These are phyloP conservation scores for Amanita pseudoporphyria DNA, from an alignment of 768 basidiomycete species.

Conservation along the genomic window DNA sequence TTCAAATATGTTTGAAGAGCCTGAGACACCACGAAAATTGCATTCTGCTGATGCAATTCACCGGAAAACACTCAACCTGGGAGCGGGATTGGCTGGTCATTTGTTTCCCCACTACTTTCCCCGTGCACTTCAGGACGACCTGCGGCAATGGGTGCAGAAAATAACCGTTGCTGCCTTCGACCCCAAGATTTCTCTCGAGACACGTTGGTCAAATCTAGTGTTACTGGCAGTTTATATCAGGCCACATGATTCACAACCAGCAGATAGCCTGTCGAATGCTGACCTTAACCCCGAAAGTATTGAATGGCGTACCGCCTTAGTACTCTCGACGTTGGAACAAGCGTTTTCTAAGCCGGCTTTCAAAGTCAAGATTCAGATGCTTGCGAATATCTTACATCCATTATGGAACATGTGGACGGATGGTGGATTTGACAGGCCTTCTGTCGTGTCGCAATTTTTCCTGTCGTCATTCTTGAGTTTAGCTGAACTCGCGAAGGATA, in stretches of 20 bases:
- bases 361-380: conserved; percentile 14
- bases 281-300: conserved; percentile 2
- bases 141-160: conserved; percentile 19
- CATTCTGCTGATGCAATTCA: neutral
- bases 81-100: conserved; percentile 14
- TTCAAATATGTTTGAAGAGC: neutral
- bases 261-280: neutral
- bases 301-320: conserved; percentile 34
- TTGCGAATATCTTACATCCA: conserved; percentile 20
- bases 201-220: conserved; percentile 34
- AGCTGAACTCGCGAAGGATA: conserved; percentile 29
- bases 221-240: conserved; percentile 25
- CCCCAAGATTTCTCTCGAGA: conserved; percentile 17
- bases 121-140: conserved; percentile 1
- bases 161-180: conserved; percentile 20
- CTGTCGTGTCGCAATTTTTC: conserved; percentile 26
- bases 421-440: conserved; percentile 7
- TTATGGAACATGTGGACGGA: conserved; percentile 36
- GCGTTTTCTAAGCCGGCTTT: conserved; percentile 10
- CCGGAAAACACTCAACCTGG: conserved; percentile 10
- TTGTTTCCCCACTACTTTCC: conserved; percentile 17
- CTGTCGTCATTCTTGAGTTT: conserved; percentile 36
- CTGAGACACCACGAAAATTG: neutral
- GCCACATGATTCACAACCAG: conserved; percentile 3
- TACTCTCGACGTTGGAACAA: conserved; percentile 29